These are phyloP conservation scores for Poa pratensis DNA, from an alignment of 176 grass and related monocot species.

Conservation along the genomic window DNA sequence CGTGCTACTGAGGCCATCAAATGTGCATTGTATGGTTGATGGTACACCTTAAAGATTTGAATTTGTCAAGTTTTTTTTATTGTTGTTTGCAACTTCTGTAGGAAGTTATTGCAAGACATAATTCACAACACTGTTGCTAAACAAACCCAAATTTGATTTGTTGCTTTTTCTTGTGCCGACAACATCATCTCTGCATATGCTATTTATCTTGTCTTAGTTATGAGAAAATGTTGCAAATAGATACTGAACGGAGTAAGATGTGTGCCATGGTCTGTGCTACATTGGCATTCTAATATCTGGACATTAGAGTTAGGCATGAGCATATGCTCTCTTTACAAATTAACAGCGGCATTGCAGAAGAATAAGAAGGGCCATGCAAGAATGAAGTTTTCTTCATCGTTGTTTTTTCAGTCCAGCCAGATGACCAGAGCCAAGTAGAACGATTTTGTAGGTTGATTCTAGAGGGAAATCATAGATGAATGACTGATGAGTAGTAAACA, in stretches of 20 bases:
- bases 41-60: background rate
- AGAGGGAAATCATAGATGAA: background rate
- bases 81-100: background rate
- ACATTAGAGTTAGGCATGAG: background rate
- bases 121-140: background rate
- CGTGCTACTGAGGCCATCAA: background rate
- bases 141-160: background rate
- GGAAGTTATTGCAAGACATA: background rate
- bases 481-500: background rate
- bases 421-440: slow-evolving; percentile 16
- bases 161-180: background rate
- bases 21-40: background rate
- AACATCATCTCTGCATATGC: background rate
- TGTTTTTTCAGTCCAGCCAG: background rate
- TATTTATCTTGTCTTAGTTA: slow-evolving; percentile 26
- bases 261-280: slow-evolving; percentile 9
- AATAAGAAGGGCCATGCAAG: background rate
- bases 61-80: background rate
- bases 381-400: background rate
- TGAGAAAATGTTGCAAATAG: background rate
- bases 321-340: background rate
- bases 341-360: background rate
- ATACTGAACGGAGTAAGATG: background rate
- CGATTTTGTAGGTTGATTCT: background rate
- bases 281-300: background rate